phyloP scores from a whole-genome alignment of 2,329 filamentous ascomycete genomes.

The Xylariaceae sp. region DNA sequence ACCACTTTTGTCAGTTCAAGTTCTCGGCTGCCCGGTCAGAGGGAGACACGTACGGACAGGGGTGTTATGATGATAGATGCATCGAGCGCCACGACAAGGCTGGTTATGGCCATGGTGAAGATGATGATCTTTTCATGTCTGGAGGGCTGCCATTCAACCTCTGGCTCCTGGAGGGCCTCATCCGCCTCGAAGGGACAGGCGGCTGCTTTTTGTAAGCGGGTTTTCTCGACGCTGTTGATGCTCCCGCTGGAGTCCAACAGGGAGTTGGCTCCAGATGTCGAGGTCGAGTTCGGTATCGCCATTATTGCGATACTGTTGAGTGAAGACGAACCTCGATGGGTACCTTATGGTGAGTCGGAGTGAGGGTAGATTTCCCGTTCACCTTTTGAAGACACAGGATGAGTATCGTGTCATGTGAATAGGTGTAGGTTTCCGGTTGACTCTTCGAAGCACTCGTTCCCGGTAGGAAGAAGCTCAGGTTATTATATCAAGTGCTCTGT shows the following conservation, averaged over 20 bases:
- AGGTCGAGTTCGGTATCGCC: background rate
- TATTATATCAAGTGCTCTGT: too few relatives aligned
- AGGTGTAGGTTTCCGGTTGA: too few relatives aligned
- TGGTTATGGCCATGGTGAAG: background rate
- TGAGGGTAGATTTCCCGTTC: too few relatives aligned
- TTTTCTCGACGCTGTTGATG: background rate
- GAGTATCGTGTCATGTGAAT: too few relatives aligned
- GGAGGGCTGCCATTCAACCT: constrained; percentile 19
- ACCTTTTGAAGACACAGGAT: too few relatives aligned
- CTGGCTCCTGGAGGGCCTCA: constrained; percentile 9
- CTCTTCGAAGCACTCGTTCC: too few relatives aligned
- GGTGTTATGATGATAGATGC: background rate
- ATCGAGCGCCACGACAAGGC: background rate
- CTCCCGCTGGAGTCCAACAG: constrained; percentile 9
- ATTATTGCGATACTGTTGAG: background rate
- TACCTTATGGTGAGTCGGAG: too few relatives aligned
- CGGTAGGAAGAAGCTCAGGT: too few relatives aligned
- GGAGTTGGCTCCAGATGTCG: background rate
- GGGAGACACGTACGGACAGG: background rate
- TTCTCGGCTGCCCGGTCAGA: background rate
- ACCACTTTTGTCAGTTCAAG: constrained; percentile 3
- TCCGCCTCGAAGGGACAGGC: background rate
- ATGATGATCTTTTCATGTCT: background rate
- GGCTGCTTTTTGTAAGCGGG: background rate
- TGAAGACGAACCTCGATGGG: background rate